Evolutionary conservation across 768 basidiomycete genomes (phyloP), one percentile per base, ranked within the genome.

Genomic region (Mycena filopes): DNA sequence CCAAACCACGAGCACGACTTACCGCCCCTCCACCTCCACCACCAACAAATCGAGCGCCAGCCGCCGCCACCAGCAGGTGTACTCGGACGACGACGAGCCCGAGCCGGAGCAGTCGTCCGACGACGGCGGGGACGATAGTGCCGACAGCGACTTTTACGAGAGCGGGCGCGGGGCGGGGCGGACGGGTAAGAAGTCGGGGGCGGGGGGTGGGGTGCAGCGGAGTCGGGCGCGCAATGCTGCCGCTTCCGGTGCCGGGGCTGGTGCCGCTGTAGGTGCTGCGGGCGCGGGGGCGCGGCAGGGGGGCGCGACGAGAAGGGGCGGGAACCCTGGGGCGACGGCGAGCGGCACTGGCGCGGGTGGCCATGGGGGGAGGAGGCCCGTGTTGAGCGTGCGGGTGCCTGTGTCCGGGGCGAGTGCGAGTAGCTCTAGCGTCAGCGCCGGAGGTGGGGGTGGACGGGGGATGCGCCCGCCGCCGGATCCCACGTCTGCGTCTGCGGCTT

Each of bases 81-180:
- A 51, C 33, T n/a, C 3, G n/a, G 25, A 47, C 46, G 47, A 23
- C 16, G 36, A n/a, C n/a, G 48, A 40, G 29, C 31, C 21, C 15
- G 65, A 51, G 2, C 29, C 18, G 41, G 55, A 56, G 43, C 16
- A 62, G 49, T 60, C 61, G 38, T 63, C 57, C 18, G 61, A 63
- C 43, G 67, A 64, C 43, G 67, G 67, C 58, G 67, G 67, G 38
- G 63, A 68, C 59, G 67, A 68, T 36, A 47, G 47, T 3, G 63
- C 63, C 29, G 67, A 68, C 43, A 29, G 23, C 13, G 67, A 68
- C 49, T 68, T 68, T 28, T 68, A 56, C 57, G 66, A 68, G 55
- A 51, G 62, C 46, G 33, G 41, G 25, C 1, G 7, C 21, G 10
- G 29, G 55, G 49, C 26, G 38, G 29, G 13, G 23, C 38, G 25